phyloP scores from a whole-genome alignment of 352 stramenopile genomes.

The Phytophthora lateralis region DNA sequence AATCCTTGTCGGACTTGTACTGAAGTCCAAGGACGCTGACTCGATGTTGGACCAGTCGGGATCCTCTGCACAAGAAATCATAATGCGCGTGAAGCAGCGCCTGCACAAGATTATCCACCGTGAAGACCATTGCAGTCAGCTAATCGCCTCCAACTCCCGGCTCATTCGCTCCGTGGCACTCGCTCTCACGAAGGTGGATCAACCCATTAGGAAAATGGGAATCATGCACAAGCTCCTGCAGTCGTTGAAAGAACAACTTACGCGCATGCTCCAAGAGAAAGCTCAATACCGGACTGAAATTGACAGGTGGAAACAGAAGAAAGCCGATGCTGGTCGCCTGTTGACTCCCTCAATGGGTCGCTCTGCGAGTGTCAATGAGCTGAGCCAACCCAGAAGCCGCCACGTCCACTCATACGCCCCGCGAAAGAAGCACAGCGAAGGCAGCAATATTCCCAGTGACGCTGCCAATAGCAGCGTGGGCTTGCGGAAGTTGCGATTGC shows the following conservation, averaged over 20 bases:
- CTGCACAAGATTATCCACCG: conserved; percentile 89
- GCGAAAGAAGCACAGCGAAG: conserved; percentile 41
- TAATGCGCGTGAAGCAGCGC: conserved; percentile 89
- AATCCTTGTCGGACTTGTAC: conserved; percentile 96
- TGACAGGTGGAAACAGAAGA: conserved; percentile 54
- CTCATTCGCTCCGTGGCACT: conserved; percentile 84
- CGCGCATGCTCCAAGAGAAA: conserved; percentile 81
- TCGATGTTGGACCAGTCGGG: conserved; percentile 99
- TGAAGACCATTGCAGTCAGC: conserved; percentile 75
- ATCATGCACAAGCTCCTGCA: conserved; percentile 92
- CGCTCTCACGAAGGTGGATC: conserved; percentile 76
- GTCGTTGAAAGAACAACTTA: conserved; percentile 93
- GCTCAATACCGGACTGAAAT: conserved; percentile 61
- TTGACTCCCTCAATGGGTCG: conserved; percentile 52
- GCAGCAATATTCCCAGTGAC: conserved; percentile 40
- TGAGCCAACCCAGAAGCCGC: conserved; percentile 45
- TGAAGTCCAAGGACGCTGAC: conserved; percentile 90
- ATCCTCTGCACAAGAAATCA: conserved; percentile 93
- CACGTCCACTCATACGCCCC: conserved; percentile 67
- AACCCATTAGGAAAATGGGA: conserved; percentile 96
- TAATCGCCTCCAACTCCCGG: conserved; percentile 79
- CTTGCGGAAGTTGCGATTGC: conserved; percentile 26
- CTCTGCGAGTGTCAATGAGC: conserved; percentile 71
- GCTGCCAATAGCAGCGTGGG: conserved; percentile 44
- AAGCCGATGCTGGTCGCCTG: conserved; percentile 33